phyloP scores from a whole-genome alignment of 2,329 filamentous ascomycete genomes.

The Scorias spongiosa region DNA sequence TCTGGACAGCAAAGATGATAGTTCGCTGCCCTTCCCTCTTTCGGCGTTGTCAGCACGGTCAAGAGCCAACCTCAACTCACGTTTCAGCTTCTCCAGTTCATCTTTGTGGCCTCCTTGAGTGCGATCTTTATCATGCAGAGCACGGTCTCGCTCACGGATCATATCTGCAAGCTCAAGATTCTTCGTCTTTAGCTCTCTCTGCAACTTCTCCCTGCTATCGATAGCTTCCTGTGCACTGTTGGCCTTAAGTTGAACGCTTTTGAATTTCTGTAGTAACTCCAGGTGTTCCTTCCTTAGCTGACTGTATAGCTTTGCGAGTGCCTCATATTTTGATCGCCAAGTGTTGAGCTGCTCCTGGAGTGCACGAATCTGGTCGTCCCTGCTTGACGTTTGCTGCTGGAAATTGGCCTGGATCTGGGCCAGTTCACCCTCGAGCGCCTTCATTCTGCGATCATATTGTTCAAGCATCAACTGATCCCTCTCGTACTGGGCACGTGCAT shows the following conservation, averaged over 20 bases:
- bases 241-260: conserved; percentile 87
- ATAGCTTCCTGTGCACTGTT: conserved; percentile 95
- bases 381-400: conserved; percentile 71
- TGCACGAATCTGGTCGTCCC: conserved; percentile 84
- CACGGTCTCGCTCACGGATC: conserved; percentile 91
- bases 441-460: conserved; percentile 87
- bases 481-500: conserved; percentile 88
- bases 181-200: conserved; percentile 97
- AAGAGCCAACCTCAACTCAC: conserved; percentile 80
- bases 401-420: conserved; percentile 67
- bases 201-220: conserved; percentile 82
- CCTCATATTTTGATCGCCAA: conserved; percentile 94
- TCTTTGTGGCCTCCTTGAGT: conserved; percentile 76
- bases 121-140: conserved; percentile 83
- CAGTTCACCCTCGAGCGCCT: conserved; percentile 79
- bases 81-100: conserved; percentile 84
- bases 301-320: conserved; percentile 90
- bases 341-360: conserved; percentile 96
- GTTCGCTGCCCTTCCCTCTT: conserved; percentile 81
- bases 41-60: conserved; percentile 88
- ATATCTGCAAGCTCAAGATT: conserved; percentile 97
- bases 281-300: conserved; percentile 91
- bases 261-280: conserved; percentile 90
- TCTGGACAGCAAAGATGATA: conserved; percentile 85
- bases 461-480: conserved; percentile 94